phyloP scores from a whole-genome alignment of 306 rosid species.

The Arachis stenosperma region DNA sequence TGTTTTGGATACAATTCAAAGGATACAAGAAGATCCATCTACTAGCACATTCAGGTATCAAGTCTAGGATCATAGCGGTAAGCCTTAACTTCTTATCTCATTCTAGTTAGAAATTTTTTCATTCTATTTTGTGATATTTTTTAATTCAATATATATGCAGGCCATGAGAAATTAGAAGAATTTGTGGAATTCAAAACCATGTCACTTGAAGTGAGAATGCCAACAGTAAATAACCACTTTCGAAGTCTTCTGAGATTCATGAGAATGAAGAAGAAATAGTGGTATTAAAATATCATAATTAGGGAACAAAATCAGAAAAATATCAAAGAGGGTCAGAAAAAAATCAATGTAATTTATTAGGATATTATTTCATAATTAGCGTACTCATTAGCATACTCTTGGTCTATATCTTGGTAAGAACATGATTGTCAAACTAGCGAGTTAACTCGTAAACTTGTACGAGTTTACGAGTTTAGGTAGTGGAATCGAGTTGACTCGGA shows the following conservation, averaged over 20 bases:
- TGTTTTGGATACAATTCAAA: conserved; percentile 40
- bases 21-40: conserved; percentile 57
- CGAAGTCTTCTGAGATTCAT: conserved; percentile 47
- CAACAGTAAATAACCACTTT: conserved; percentile 41
- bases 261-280: conserved; percentile 73
- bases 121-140: not conserved
- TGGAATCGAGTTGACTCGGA: no score
- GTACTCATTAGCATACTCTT: no score
- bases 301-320: no score
- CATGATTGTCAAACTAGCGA: no score
- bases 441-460: no score
- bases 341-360: no score
- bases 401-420: no score
- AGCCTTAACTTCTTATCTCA: conserved; percentile 31
- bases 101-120: not conserved
- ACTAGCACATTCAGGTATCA: conserved; percentile 49
- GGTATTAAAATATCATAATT: no score
- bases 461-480: no score
- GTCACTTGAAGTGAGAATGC: conserved; percentile 52
- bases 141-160: conserved; percentile 37
- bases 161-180: conserved; percentile 47
- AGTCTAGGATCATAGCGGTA: conserved; percentile 53
- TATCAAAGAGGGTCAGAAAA: no score
- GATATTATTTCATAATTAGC: no score
- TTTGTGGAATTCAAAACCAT: conserved; percentile 58